phyloP scores from a whole-genome alignment of 2,329 filamentous ascomycete genomes.

The Botryotinia narcissicola region DNA sequence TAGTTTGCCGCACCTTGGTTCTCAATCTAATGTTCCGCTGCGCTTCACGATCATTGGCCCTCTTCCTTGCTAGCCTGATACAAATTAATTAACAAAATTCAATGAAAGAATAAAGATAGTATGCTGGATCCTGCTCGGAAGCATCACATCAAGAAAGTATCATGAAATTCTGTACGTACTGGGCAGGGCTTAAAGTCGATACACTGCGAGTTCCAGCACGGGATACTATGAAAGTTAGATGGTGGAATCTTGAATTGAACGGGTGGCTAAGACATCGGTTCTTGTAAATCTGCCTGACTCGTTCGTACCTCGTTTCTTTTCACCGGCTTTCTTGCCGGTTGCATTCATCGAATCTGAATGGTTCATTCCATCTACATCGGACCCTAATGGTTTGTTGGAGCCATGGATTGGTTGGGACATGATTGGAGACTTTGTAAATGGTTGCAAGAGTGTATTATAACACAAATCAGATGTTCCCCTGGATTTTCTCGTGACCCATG shows the following conservation, averaged over 20 bases:
- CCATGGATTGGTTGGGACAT: slow-evolving; percentile 6
- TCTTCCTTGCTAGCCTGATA: slow-evolving; percentile 82
- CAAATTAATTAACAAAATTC: slow-evolving; percentile 58
- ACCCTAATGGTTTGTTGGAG: neutral
- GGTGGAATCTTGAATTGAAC: neutral
- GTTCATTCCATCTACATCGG: neutral
- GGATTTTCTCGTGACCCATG: neutral
- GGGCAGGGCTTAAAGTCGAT: slow-evolving; percentile 59
- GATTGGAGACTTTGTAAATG: neutral
- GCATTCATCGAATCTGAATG: neutral
- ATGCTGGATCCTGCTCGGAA: neutral
- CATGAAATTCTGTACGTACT: slow-evolving; percentile 11
- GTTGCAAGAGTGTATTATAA: neutral
- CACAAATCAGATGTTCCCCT: neutral
- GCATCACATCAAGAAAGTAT: neutral
- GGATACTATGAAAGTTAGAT: slow-evolving; percentile 32
- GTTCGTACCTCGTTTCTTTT: slow-evolving; percentile 33
- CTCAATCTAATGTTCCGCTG: slow-evolving; percentile 63
- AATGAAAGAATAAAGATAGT: too few relatives aligned
- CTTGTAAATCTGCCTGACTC: neutral
- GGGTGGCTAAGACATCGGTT: neutral
- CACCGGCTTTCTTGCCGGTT: neutral
- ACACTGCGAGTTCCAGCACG: slow-evolving; percentile 67
- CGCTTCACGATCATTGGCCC: slow-evolving; percentile 87
- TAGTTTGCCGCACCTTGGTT: slow-evolving; percentile 14